These are phyloP conservation scores for Claviceps capensis DNA, from an alignment of 2,329 filamentous ascomycete genomes.

Conservation along the genomic window DNA sequence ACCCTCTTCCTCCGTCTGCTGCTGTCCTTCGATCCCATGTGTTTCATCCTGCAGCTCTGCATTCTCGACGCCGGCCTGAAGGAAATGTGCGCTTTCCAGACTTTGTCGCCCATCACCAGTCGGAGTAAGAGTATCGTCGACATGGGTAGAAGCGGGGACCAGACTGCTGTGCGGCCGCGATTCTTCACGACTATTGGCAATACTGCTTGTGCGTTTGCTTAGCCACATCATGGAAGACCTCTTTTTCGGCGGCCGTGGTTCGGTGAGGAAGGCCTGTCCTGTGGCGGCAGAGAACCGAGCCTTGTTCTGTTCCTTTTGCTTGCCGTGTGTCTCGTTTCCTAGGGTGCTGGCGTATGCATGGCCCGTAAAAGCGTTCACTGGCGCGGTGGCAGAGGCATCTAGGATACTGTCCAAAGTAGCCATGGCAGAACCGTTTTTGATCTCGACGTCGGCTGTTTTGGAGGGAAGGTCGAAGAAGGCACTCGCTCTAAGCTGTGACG, in stretches of 20 bases:
- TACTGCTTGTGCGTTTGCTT: conserved; percentile 23
- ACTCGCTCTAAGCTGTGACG: conserved; percentile 78
- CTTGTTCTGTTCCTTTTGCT: conserved; percentile 35
- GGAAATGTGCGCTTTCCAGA: conserved; percentile 6
- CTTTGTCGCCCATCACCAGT: neutral
- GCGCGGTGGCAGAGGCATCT: conserved; percentile 75
- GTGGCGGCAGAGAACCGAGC: conserved; percentile 17
- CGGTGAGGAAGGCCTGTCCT: conserved; percentile 10
- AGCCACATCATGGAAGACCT: conserved; percentile 36
- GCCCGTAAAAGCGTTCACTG: conserved; percentile 83
- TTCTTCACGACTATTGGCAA: conserved; percentile 16
- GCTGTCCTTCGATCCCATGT: conserved; percentile 5
- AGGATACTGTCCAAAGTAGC: conserved; percentile 83
- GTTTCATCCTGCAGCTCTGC: conserved; percentile 11
- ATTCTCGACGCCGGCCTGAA: conserved; percentile 12
- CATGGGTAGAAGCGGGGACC: conserved; percentile 8
- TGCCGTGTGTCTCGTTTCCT: conserved; percentile 61
- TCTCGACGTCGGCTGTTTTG: conserved; percentile 33
- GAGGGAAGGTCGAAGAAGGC: conserved; percentile 71
- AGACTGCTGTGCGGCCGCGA: conserved; percentile 12
- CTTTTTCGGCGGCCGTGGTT: conserved; percentile 27
- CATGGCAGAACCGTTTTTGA: conserved; percentile 71
- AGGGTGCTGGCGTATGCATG: conserved; percentile 69
- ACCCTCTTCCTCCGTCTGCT: conserved; percentile 24
- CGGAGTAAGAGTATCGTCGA: conserved; percentile 10